phyloP scores from a whole-genome alignment of 352 stramenopile species.

The Globisporangium cylindrosporum region DNA sequence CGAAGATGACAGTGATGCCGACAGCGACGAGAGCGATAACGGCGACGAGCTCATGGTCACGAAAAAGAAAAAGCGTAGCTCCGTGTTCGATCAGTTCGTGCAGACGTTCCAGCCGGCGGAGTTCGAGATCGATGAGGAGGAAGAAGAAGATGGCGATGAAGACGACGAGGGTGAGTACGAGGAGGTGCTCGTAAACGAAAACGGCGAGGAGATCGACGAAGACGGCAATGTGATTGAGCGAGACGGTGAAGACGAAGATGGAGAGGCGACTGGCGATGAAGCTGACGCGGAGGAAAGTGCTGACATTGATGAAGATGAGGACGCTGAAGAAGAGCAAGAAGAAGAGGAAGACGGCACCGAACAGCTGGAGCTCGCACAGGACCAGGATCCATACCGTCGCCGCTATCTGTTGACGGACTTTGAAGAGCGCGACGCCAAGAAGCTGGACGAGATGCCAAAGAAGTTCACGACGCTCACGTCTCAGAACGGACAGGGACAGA shows the following conservation, averaged over 20 bases:
- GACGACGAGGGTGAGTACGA: constrained; percentile 34
- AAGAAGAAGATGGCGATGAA: constrained; percentile 40
- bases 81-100: constrained; percentile 77
- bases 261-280: constrained; percentile 13
- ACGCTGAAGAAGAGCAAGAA: constrained; percentile 14
- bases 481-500: constrained; percentile 14
- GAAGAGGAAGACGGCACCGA: constrained; percentile 29
- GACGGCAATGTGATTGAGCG: constrained; percentile 29
- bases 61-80: constrained; percentile 23
- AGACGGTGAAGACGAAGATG: constrained; percentile 15
- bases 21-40: constrained; percentile 8
- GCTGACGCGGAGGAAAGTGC: constrained; percentile 19
- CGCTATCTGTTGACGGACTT: constrained; percentile 58
- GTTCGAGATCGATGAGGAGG: constrained; percentile 21
- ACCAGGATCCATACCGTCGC: constrained; percentile 58
- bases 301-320: constrained; percentile 25
- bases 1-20: constrained; percentile 3
- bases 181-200: constrained; percentile 40
- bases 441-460: constrained; percentile 31
- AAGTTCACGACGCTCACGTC: constrained; percentile 36
- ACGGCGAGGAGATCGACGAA: constrained; percentile 42
- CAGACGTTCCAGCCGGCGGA: constrained; percentile 47
- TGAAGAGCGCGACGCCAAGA: constrained; percentile 39
- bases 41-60: constrained; percentile 20
- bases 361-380: constrained; percentile 16